These are phyloP conservation scores for Apiospora saccharicola DNA, from an alignment of 2,329 filamentous ascomycete genomes.

Conservation along the genomic window DNA sequence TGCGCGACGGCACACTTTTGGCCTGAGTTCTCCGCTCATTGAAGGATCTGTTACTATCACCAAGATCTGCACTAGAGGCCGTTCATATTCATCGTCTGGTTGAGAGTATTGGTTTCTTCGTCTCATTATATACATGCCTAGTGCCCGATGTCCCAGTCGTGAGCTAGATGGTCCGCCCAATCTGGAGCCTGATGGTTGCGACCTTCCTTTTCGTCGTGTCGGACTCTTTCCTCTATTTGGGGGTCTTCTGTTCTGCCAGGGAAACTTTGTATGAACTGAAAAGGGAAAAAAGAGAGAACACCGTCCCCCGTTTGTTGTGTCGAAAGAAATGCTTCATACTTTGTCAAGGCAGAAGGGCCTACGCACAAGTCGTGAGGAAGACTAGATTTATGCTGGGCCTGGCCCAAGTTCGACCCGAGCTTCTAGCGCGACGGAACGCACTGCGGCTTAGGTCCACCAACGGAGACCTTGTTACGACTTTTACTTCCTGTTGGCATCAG, in stretches of 20 bases:
- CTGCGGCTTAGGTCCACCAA: background rate
- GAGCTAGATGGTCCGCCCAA: slow-evolving; percentile 32
- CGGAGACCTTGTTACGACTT: slow-evolving; percentile 10
- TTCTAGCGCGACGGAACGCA: too few species aligned
- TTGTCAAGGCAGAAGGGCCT: slow-evolving; percentile 42
- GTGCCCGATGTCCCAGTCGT: too few species aligned
- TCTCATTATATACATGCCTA: too few species aligned
- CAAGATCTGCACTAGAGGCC: too few species aligned
- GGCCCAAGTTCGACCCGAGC: too few species aligned
- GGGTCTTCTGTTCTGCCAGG: too few species aligned
- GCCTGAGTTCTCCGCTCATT: background rate
- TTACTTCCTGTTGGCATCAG: background rate
- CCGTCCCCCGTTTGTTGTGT: slow-evolving; percentile 45
- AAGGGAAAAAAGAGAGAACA: slow-evolving; percentile 30
- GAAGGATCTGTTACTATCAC: too few species aligned
- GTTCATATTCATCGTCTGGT: too few species aligned
- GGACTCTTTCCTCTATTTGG: slow-evolving; percentile 38
- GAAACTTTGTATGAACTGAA: too few species aligned
- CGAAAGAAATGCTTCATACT: slow-evolving; percentile 38
- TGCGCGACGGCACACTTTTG: slow-evolving; percentile 36
- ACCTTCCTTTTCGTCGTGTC: slow-evolving; percentile 44
- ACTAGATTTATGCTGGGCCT: slow-evolving; percentile 31
- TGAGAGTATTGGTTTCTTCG: too few species aligned
- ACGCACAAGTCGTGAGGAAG: slow-evolving; percentile 45
- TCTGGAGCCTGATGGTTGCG: slow-evolving; percentile 37